Base-by-base conservation (phyloP, 2,329 filamentous ascomycete genomes). In the Venturia pyrina region DNA sequence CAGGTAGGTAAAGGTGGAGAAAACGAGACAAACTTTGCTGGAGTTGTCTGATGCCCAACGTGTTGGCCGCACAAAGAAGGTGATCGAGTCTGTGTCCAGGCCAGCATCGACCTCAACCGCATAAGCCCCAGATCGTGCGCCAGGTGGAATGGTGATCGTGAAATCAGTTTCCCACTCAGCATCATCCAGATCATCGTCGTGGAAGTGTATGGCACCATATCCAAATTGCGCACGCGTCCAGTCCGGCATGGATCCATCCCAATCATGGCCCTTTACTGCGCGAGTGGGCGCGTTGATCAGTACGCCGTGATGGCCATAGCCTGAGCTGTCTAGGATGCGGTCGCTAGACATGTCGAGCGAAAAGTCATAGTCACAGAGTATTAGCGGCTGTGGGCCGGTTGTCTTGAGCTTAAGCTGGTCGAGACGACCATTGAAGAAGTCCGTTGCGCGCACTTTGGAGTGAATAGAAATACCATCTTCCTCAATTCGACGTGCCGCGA, bases 121-220 rank as follows among this genome's bases (percentile, higher is more conserved):
- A 46, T 46, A 46, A 21, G 44, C 44, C 17, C 44, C 44, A 19
- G 44, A 46, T 5, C 44, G 44, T 28, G 70, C 65, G 32, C 66
- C 62, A 6, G 57, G 3, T 60, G 70, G 70, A 43, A 75, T 66
- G 2, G 67, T 69, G 48, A 76, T 60, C 3, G 63, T 64, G 62
- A 76, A 75, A 66, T 75, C 71, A 1, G 73, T 76, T 6, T 68
- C 70, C 75, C 74, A 76, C 7, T 64, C 68, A 3, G 75, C 75
- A 68, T 77, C 75, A 66, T 77, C 75, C 8, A 76, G 65, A 65
- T 77, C 75, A 62, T 77, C 75, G 24, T 77, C 75, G 65, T 77
- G 75, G 67, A 77, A 77, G 65, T 77, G 75, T 53, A 77, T 77
- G 1, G 75, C 75, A 8, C 75, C 74, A 64, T 75, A 76, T 0